Evolutionary conservation across 768 basidiomycete species (phyloP), one percentile per base, ranked within the genome.

Genomic region (Hericium rajendrae): DNA sequence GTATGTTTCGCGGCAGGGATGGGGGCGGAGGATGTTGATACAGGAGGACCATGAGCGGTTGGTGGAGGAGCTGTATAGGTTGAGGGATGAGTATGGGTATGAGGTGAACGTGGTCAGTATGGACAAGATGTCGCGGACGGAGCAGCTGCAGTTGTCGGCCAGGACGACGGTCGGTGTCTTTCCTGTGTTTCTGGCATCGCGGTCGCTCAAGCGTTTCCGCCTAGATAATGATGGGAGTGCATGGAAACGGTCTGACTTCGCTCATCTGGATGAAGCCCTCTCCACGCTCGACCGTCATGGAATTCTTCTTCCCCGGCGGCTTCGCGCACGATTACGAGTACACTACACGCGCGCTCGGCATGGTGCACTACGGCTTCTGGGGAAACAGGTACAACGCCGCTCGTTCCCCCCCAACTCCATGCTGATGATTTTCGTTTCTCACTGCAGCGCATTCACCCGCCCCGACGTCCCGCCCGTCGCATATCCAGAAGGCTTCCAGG

Each of bases 181-280:
- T 20, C 59, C 18, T 55, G 22, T 28, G 38, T 39, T 28, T 18
- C 18, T 51, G n/a, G 28, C 28, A 32, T 4, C 28, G 28, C 28
- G 28, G 28, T 32, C 8, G 28, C 28, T 32, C 28, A 32, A 4
- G 38, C 54, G 49, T 53, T 10, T 59, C 22, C 32, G 41, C n/a
- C 6, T 59, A 95, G 93, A 91, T 95, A 65, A 80, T 95, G 85
- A 86, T 94, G 80, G 93, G 93, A 57, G 87, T 95, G 15, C 93
- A 95, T 64, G 93, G 94, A 10, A 95, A 97, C 66, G 94, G 91
- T 37, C 69, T 97, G 40, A 94, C 92, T 0, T 79, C 90, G 28
- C 78, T 94, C 0, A 68, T 97, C 4, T 97, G 92, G 93, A 97
- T 95, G 94, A 85, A 88, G 22, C 88, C 90, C 2, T 82, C 80